A percentile compares a stretch with the other conserved stretches of the same genome.
phyloP scores from a whole-genome alignment of 352 stramenopile species.

The Phytopythium montanum region DNA sequence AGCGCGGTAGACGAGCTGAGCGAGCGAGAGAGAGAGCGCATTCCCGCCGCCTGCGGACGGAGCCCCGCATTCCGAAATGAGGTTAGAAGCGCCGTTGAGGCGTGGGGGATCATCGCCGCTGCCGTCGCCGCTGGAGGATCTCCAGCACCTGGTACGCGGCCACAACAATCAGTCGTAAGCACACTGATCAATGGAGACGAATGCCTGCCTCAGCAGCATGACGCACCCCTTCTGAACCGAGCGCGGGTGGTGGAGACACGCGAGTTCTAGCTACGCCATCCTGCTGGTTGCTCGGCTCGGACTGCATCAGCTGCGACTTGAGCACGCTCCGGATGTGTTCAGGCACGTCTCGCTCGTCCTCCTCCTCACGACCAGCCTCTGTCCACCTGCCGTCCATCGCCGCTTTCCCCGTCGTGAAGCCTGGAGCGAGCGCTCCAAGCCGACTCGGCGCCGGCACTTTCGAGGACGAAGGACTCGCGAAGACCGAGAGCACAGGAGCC shows the following conservation, averaged over 20 bases:
- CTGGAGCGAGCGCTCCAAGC: conserved; percentile 6
- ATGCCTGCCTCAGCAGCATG: background rate
- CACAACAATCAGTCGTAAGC: background rate
- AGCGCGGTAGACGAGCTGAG: too few species aligned
- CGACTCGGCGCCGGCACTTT: conserved; percentile 15
- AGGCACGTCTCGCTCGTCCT: conserved; percentile 13
- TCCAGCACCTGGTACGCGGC: conserved; percentile 34
- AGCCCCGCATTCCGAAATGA: too few species aligned
- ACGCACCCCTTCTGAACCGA: conserved; percentile 42
- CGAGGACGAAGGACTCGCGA: background rate
- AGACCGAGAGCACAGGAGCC: background rate
- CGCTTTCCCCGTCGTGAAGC: conserved; percentile 4
- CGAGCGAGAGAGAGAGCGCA: too few species aligned
- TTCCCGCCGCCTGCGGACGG: too few species aligned
- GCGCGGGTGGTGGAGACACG: background rate
- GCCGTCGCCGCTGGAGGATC: conserved; percentile 54
- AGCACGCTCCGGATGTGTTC: conserved; percentile 59
- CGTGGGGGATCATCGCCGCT: conserved; percentile 12
- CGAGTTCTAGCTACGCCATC: conserved; percentile 25
- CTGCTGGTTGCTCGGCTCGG: conserved; percentile 38
- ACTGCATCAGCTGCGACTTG: conserved; percentile 42
- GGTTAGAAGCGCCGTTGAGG: too few species aligned
- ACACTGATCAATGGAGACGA: background rate
- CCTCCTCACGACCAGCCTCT: background rate
- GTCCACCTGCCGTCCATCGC: background rate